A percentile compares a stretch with the other conserved stretches of the same genome.
phyloP scores from a whole-genome alignment of 768 basidiomycete species.

The Sarcodon aspratus region DNA sequence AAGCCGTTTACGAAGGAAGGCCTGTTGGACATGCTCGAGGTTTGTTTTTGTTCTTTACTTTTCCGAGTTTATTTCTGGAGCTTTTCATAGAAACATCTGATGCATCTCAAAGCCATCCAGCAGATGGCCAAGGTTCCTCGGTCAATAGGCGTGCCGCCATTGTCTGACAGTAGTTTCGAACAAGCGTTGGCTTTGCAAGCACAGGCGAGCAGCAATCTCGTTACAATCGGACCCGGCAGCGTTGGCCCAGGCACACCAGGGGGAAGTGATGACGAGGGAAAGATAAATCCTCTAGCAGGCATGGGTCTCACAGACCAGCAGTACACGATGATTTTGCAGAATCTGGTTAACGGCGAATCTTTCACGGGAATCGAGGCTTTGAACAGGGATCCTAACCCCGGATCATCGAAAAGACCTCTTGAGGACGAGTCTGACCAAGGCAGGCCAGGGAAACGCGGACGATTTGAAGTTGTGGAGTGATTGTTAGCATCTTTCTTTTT shows the following conservation, averaged over 20 bases:
- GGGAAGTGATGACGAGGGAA: slow-evolving; percentile 28
- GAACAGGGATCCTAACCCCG: slow-evolving; percentile 9
- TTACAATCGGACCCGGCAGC: slow-evolving; percentile 12
- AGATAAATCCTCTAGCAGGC: slow-evolving; percentile 76
- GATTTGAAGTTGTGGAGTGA: slow-evolving; percentile 28
- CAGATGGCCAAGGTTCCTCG: slow-evolving; percentile 50
- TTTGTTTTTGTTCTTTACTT: slow-evolving; percentile 15
- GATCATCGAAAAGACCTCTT: slow-evolving; percentile 16
- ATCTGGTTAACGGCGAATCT: slow-evolving; percentile 54
- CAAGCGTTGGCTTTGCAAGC: slow-evolving; percentile 39
- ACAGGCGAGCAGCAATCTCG: slow-evolving; percentile 5
- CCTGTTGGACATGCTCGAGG: slow-evolving; percentile 86
- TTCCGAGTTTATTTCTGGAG: neutral
- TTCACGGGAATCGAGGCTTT: slow-evolving; percentile 28
- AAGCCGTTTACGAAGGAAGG: slow-evolving; percentile 97
- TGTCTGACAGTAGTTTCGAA: slow-evolving; percentile 42
- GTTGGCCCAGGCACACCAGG: slow-evolving; percentile 6
- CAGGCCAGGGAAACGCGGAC: slow-evolving; percentile 23
- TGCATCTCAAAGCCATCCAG: slow-evolving; percentile 70
- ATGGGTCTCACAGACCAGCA: slow-evolving; percentile 88
- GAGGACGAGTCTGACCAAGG: slow-evolving; percentile 21
- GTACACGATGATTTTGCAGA: slow-evolving; percentile 69
- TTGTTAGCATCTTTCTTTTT: neutral
- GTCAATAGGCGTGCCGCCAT: slow-evolving; percentile 53
- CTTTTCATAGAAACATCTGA: slow-evolving; percentile 60